Conservation (phyloP, 306 rosid genomes). For the Sindora glabra region DNA sequence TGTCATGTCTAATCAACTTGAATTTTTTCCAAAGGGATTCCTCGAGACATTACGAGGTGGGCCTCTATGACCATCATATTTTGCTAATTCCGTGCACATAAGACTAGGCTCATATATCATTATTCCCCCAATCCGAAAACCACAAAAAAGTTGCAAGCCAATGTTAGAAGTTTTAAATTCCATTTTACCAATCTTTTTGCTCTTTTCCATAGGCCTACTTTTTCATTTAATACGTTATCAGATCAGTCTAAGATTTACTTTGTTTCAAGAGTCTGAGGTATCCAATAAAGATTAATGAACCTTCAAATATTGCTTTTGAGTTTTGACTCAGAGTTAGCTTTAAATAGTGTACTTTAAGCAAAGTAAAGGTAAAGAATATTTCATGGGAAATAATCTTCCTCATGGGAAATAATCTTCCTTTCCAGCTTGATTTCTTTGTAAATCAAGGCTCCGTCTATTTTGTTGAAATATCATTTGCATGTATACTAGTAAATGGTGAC, state of each 20-base stretch:
- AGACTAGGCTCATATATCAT: constrained; percentile 12
- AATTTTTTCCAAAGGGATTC: neutral
- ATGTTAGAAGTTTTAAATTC: constrained; percentile 12
- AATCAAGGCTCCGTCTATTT: no score
- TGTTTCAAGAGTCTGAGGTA: constrained; percentile 8
- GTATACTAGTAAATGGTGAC: no score
- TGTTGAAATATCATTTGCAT: no score
- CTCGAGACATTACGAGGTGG: constrained; percentile 16
- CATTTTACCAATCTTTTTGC: constrained; percentile 10
- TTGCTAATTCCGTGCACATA: constrained; percentile 14
- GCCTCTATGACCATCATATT: constrained; percentile 10
- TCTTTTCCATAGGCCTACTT: constrained; percentile 15
- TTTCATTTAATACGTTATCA: constrained; percentile 5
- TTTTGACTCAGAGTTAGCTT: constrained; percentile 13
- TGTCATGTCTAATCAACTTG: neutral
- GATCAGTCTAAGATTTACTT: constrained; percentile 5
- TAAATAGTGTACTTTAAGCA: constrained; percentile 25
- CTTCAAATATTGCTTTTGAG: constrained; percentile 10
- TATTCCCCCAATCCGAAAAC: neutral
- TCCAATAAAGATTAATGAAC: constrained; percentile 24
- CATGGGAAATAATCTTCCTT: neutral
- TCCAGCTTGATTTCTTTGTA: neutral
- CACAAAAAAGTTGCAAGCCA: constrained; percentile 20
- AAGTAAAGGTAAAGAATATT: constrained; percentile 7
- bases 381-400: constrained; percentile 13